A percentile compares a stretch with the other conserved stretches of the same genome.
phyloP scores from a whole-genome alignment of 1,139 yeast genomes.

The Taiozyma sp. region DNA sequence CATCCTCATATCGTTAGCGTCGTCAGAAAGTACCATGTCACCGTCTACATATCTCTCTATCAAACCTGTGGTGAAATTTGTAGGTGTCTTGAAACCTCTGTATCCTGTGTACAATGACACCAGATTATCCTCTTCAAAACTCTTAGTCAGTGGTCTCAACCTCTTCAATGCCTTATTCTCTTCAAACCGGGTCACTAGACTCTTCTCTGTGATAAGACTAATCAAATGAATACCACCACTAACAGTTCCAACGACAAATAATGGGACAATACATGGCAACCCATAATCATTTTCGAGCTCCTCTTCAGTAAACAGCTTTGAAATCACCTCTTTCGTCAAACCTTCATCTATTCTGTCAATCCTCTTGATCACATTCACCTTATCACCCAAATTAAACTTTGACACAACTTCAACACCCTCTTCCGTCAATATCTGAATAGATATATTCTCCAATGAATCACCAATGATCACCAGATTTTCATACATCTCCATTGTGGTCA shows the following conservation, averaged over 20 bases:
- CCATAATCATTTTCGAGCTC: neutral
- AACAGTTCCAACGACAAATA: slow-evolving; percentile 22
- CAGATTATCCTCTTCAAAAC: neutral
- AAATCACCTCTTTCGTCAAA: neutral
- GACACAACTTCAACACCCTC: slow-evolving; percentile 2
- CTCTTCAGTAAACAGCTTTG: neutral
- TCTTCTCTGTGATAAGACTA: slow-evolving; percentile 9
- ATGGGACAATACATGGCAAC: slow-evolving; percentile 13
- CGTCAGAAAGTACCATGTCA: slow-evolving; percentile 10
- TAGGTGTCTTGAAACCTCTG: neutral
- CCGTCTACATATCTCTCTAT: slow-evolving; percentile 14
- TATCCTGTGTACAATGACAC: neutral
- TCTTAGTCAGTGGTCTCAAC: neutral
- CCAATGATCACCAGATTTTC: slow-evolving; percentile 7
- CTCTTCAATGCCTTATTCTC: slow-evolving; percentile 1
- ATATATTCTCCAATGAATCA: slow-evolving; percentile 16
- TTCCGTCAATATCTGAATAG: neutral
- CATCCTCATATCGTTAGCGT: slow-evolving; percentile 3
- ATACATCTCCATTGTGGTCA: slow-evolving; percentile 13
- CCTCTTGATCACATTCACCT: slow-evolving; percentile 17
- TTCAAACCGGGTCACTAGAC: neutral
- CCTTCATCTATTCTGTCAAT: neutral
- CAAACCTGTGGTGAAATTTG: neutral
- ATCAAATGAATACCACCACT: slow-evolving; percentile 21
- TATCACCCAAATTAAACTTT: slow-evolving; percentile 17